Base-by-base conservation (phyloP, 345 rosid species). In the Euphorbia tirucalli region DNA sequence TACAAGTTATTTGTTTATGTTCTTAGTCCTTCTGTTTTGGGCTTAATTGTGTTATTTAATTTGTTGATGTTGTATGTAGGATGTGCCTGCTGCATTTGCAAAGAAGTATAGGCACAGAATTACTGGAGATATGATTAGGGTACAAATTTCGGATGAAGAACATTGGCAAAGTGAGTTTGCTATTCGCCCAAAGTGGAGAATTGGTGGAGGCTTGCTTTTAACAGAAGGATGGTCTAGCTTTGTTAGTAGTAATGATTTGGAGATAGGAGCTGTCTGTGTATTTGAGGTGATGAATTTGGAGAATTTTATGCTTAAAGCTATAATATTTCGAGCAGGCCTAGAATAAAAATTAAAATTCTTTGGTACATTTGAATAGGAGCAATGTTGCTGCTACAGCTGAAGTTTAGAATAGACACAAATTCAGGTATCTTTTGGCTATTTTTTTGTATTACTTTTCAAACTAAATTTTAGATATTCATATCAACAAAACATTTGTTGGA, bases 81-180 rank as follows among this genome's bases (percentile, higher is more conserved):
- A 22, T 52, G 76, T 79, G 21, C 79, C 79, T 8, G 1, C 2
- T 5, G 27, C 27, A 27, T 79, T 79, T 61, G 61, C 72, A 18
- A 18, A 35, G 7, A 62, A 41, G 63, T 62, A 61, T 37, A 9
- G 75, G n/a, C 27, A 30, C 0, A 31, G 37, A 14, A 69, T n/a
- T 37, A 25, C 66, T 15, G 46, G 61, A 28, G 37, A 35, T 24
- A 37, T 1, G 55, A 16, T 79, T 66, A 75, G 21, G 15, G 62
- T 79, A 25, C 68, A 67, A 62, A 11, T 30, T 57, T 74, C 69
- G 30, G 5, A 28, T 67, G 76, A 49, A 50, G 68, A 32, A 37
- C 49, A 61, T 49, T 39, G 66, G 74, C 19, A 27, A 39, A 71
- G 15, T 19, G 28, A 18, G 0, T 37, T 57, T 69, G 18, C 16